Conservation (phyloP, 306 rosid genomes). For the Prosopis cineraria region DNA sequence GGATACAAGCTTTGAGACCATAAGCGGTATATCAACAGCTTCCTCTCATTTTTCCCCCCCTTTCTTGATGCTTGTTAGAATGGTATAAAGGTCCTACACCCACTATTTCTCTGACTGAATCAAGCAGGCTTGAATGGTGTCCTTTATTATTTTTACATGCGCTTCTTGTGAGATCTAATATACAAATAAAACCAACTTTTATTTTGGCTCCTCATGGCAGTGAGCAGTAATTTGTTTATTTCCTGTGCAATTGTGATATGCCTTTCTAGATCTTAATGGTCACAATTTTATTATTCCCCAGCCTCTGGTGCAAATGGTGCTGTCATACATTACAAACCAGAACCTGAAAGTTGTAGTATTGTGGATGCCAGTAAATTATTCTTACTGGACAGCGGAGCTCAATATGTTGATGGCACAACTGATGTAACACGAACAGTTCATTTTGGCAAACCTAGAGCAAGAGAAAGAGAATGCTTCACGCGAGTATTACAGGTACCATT, state of each 20-base stretch:
- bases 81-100: constrained; percentile 24
- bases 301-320: constrained; percentile 97
- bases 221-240: constrained; percentile 32
- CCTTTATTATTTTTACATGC: background rate
- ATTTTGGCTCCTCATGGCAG: constrained; percentile 23
- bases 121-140: background rate
- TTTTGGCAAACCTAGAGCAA: constrained; percentile 77
- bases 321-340: constrained; percentile 91
- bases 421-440: constrained; percentile 95
- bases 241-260: background rate
- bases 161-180: constrained; percentile 2
- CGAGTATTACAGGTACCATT: constrained; percentile 85
- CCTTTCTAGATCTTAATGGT: constrained; percentile 7
- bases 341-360: constrained; percentile 74
- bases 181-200: background rate
- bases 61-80: constrained; percentile 23
- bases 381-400: constrained; percentile 97
- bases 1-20: constrained; percentile 94
- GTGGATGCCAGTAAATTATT: constrained; percentile 78
- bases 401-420: constrained; percentile 94
- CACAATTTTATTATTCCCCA: constrained; percentile 42
- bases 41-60: background rate
- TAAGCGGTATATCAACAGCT: constrained; percentile 59
- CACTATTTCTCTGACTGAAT: background rate
- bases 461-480: constrained; percentile 85